Base-by-base conservation (phyloP, 192 early-diverging fungal species). In the Obelidium mucronatum region DNA sequence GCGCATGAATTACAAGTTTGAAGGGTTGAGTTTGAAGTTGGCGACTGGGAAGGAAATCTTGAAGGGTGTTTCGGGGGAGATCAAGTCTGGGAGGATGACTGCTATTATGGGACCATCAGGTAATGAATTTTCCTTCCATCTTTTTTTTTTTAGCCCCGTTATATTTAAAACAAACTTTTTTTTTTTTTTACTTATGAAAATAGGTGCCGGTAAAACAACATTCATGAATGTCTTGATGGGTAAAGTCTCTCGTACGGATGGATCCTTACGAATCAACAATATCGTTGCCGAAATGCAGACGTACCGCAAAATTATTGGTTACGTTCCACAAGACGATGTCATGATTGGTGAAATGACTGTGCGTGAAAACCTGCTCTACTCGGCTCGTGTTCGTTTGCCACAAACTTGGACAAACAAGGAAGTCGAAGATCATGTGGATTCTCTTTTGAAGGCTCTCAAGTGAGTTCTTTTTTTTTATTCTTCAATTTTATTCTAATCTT, bases 61-160 rank as follows among this genome's bases (percentile, higher is more conserved):
- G n/a, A 70, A 88, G 48, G 81, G 83, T 5, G 88, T 96, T 28
- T 87, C 86, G 0, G 95, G 94, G 22, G 81, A 85, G 34, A 89
- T 92, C 26, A 79, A 84, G 30, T 84, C 93, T 2, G 93, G 92
- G 24, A 86, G 92, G 36, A 78, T 94, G 55, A 84, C 93, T 65
- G 94, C 93, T 2, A 90, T 98, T 19, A 96, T 97, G 90, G 96
- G 95, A 0, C 93, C 94, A 2, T 94, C 92, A 22, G 95, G 95
- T 28, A 93, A 94, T 6, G 94, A 94, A 19, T 59, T 59, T 22
- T 51, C 48, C 22, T 22, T 51, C 48, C 48, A 8, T 13, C 48
- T 22, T 22, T 51, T 22, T 51, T 51, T 8, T 22, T 51, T 51
- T 59, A 8, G 6, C 8, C 56, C 8, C 8, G 28, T 59, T 59